Evolutionary conservation across 2,329 filamentous ascomycete species (phyloP), one percentile per base, ranked within the genome.

Genomic region (Herpotrichia juniperi): DNA sequence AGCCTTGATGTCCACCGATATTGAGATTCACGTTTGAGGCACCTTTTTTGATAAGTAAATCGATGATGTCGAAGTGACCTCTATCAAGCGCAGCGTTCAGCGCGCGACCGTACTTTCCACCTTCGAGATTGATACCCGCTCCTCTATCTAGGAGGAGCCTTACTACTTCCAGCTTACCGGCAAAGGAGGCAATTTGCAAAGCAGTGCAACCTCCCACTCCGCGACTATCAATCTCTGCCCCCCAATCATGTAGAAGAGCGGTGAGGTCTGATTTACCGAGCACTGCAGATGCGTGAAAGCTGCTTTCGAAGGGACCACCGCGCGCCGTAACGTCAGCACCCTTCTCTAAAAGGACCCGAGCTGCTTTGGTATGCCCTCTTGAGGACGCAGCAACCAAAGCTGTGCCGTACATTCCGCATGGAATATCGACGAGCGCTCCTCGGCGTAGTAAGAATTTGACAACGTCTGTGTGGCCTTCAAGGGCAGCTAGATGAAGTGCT

Each of bases 101-200:
- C 9, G 40, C 40, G 11, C 40, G 40, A 19, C 40, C 22, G 16
- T 43, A 43, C 16, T 43, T 43, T 9, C 40, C 40, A 8, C 40
- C 40, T 16, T 30, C 24, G 24, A 43, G 21, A 26, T 43, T 28
- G 22, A 43, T 25, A 9, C 16, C 21, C 4, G 40, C 40, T 6
- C 19, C 19, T 16, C 40, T 43, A 25, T 43, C 40, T 30, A 43
- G 24, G 9, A 43, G 40, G 14, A 43, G 21, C 40, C 16, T 43
- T 4, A 43, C 40, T 25, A 43, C 22, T 19, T 43, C 40, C 16
- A 43, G 17, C 10, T 43, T 26, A 5, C 40, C 40, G 12, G 40
- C 19, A 43, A 43, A 43, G 24, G 40, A n/a, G n/a, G 40, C 40
- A 26, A 43, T 43, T 28, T 43, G 40, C 19, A 40, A 40, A 40